Evolutionary conservation across 2,329 filamentous ascomycete species (phyloP).

Genomic region (Hypoxylon sp.): DNA sequence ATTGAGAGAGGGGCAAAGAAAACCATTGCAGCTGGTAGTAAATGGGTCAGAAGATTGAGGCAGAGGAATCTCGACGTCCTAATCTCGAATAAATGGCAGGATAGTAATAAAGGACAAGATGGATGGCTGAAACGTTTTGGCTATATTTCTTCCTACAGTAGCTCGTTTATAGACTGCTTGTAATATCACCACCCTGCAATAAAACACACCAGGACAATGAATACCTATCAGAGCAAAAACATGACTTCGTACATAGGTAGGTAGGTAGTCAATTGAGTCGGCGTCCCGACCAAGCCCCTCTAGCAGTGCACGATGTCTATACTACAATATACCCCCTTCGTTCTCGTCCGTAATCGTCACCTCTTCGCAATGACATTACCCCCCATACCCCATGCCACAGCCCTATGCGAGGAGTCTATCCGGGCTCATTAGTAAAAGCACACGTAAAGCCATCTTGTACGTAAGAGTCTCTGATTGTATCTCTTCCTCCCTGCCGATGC

Average conservation of each 20-base stretch:
- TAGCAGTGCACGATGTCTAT: slow-evolving; percentile 30
- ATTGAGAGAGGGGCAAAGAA: not conserved
- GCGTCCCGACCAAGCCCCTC: slow-evolving; percentile 16
- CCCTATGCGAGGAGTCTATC: slow-evolving; percentile 12
- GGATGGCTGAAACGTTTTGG: not conserved
- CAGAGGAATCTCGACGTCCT: not conserved
- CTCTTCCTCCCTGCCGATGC: slow-evolving; percentile 14
- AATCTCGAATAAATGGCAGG: not conserved
- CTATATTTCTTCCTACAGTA: not conserved
- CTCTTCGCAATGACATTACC: slow-evolving; percentile 29
- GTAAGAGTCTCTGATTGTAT: slow-evolving; percentile 21
- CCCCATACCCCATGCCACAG: slow-evolving; percentile 18
- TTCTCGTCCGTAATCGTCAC: slow-evolving; percentile 40
- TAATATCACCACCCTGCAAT: not conserved
- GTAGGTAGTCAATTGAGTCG: slow-evolving; percentile 32
- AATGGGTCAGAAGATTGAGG: not conserved
- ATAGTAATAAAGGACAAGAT: not conserved
- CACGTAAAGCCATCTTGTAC: slow-evolving; percentile 31
- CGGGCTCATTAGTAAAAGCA: slow-evolving; percentile 21
- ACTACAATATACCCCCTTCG: slow-evolving; percentile 30
- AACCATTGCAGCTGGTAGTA: not conserved
- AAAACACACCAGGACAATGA: not conserved
- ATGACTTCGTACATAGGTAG: slow-evolving; percentile 13
- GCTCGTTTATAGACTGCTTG: not conserved
- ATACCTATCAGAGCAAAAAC: not conserved